These are phyloP conservation scores for Drechslera avenae DNA, from an alignment of 2,329 filamentous ascomycete genomes.

Conservation along the genomic window DNA sequence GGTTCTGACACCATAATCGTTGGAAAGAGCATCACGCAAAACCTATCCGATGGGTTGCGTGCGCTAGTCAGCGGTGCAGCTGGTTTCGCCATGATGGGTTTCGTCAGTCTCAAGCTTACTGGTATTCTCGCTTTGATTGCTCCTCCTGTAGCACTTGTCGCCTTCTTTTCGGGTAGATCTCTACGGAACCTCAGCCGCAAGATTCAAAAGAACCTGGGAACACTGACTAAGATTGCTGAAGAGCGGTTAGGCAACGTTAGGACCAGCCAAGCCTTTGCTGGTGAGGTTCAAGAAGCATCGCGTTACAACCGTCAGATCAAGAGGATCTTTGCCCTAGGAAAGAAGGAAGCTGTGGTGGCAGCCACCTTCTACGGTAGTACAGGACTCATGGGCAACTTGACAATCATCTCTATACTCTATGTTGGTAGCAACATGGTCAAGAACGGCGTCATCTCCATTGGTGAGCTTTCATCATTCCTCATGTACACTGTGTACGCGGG, in stretches of 20 bases:
- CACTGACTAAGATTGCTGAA: conserved; percentile 94
- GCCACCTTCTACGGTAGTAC: conserved; percentile 88
- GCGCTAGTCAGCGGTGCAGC: conserved; percentile 88
- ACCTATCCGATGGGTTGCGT: conserved; percentile 92
- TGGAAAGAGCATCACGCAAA: conserved; percentile 97
- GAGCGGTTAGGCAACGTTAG: conserved; percentile 96
- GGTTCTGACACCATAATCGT: conserved; percentile 98
- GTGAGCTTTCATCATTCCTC: conserved; percentile 93
- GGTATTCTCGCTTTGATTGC: conserved; percentile 85
- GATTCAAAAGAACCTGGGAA: conserved; percentile 92
- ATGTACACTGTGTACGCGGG: conserved; percentile 94
- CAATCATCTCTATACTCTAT: conserved; percentile 86
- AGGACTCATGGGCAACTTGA: conserved; percentile 94
- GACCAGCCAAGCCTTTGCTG: conserved; percentile 94
- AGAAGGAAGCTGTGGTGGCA: conserved; percentile 82
- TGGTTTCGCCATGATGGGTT: conserved; percentile 93
- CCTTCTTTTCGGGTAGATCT: conserved; percentile 87
- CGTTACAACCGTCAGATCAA: conserved; percentile 92
- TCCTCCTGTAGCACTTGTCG: conserved; percentile 86
- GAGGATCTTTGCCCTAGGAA: conserved; percentile 88
- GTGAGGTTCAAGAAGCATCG: conserved; percentile 85
- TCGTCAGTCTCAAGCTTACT: conserved; percentile 88
- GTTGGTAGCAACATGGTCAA: conserved; percentile 91
- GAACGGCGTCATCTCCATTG: conserved; percentile 82
- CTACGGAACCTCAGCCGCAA: conserved; percentile 88